phyloP scores from a whole-genome alignment of 2,329 filamentous ascomycete species.

The Colletotrichum incanum region DNA sequence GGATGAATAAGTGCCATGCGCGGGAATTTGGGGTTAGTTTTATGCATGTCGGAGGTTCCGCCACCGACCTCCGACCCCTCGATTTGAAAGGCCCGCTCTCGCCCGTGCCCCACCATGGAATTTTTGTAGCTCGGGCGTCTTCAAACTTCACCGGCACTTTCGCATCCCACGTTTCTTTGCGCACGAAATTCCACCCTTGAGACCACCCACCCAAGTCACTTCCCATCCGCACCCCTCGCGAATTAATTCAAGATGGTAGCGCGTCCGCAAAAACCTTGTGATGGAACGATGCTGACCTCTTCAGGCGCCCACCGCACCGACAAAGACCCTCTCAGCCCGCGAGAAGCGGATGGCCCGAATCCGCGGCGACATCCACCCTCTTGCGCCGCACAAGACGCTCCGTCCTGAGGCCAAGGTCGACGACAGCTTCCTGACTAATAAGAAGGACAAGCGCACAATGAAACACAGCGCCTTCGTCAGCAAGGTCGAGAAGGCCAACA shows the following conservation, averaged over 20 bases:
- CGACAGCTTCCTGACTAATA: conserved; percentile 78
- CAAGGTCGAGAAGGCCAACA: conserved; percentile 69
- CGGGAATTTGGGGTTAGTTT: conserved; percentile 4
- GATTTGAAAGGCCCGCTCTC: background rate
- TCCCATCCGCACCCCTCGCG: too few species aligned
- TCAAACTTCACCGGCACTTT: background rate
- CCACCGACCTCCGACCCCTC: conserved; percentile 35
- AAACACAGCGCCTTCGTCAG: conserved; percentile 86
- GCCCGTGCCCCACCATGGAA: conserved; percentile 26
- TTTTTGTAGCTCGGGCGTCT: conserved; percentile 35
- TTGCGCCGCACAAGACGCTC: conserved; percentile 67
- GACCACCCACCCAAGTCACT: background rate
- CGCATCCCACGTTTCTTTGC: background rate
- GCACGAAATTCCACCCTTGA: background rate
- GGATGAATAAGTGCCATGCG: conserved; percentile 6
- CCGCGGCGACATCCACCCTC: conserved; percentile 63
- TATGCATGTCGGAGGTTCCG: conserved; percentile 23
- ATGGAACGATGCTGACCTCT: background rate
- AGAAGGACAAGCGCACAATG: conserved; percentile 87
- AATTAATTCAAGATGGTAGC: conserved; percentile 22
- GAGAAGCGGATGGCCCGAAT: conserved; percentile 69
- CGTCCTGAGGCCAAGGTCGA: conserved; percentile 66
- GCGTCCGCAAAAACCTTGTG: background rate
- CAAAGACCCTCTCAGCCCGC: conserved; percentile 71
- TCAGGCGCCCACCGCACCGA: conserved; percentile 54